Conservation (phyloP, 495 filamentous ascomycete species). For the Lasiosphaeris hirsuta region DNA sequence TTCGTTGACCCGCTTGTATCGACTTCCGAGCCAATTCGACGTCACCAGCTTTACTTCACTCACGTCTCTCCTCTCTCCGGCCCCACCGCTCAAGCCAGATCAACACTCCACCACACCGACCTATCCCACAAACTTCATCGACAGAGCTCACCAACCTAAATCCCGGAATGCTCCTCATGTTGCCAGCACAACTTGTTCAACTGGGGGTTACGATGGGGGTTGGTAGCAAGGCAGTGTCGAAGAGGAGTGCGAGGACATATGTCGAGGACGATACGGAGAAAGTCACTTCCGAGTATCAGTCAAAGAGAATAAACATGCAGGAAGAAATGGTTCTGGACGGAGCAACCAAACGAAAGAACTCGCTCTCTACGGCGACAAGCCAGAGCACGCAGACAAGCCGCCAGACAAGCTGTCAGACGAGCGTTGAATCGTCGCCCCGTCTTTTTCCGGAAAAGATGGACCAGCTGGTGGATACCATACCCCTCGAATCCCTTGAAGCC, state of each 20-base stretch:
- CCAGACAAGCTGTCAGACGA: slow-evolving; percentile 17
- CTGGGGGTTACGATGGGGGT: slow-evolving; percentile 16
- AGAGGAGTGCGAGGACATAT: slow-evolving; percentile 23
- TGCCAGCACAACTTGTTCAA: background rate
- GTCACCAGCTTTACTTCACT: too few species aligned
- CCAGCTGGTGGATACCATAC: background rate
- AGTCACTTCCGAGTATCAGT: slow-evolving; percentile 2
- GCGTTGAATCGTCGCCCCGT: slow-evolving; percentile 5
- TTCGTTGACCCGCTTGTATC: too few species aligned
- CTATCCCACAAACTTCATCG: background rate
- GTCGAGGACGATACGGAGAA: slow-evolving; percentile 22
- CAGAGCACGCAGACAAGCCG: slow-evolving; percentile 18
- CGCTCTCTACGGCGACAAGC: slow-evolving; percentile 13
- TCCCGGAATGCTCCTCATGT: background rate
- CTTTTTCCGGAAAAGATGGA: background rate
- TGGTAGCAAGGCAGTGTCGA: slow-evolving; percentile 23
- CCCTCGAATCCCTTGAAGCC: background rate
- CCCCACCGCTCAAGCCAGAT: too few species aligned
- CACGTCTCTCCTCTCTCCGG: too few species aligned
- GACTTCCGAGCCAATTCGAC: too few species aligned
- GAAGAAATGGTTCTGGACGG: slow-evolving; percentile 11
- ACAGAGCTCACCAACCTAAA: background rate
- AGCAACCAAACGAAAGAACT: slow-evolving; percentile 7
- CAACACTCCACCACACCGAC: background rate
- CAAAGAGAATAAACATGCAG: background rate